Conservation (phyloP, 768 basidiomycete species). For the Mycena polygramma region DNA sequence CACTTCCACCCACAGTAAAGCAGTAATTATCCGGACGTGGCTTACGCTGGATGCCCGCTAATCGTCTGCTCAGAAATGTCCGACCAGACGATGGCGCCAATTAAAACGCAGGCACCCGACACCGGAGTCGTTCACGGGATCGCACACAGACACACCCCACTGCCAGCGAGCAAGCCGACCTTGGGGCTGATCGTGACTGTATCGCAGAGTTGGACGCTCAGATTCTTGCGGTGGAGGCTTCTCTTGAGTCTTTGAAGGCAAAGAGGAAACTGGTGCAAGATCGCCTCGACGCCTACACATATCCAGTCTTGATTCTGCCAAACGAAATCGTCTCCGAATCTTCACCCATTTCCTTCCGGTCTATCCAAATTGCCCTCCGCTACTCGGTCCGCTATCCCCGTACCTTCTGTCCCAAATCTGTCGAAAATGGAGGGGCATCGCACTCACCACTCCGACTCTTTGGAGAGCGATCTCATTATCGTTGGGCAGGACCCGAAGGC, state of each 20-base stretch:
- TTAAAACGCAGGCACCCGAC: too few species aligned
- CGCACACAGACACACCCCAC: too few species aligned
- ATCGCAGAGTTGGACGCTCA: neutral
- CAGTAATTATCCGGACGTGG: too few species aligned
- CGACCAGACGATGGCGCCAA: too few species aligned
- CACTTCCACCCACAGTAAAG: too few species aligned
- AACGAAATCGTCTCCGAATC: constrained; percentile 13
- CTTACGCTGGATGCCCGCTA: too few species aligned
- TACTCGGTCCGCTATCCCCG: neutral
- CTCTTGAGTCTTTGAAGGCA: neutral
- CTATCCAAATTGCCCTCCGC: constrained; percentile 1
- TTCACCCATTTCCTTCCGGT: constrained; percentile 16
- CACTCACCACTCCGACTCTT: constrained; percentile 9
- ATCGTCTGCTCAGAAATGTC: too few species aligned
- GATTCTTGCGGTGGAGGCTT: neutral
- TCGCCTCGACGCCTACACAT: constrained; percentile 1
- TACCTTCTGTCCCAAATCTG: constrained; percentile 1
- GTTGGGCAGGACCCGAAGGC: neutral
- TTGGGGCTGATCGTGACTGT: neutral
- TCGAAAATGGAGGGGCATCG: constrained; percentile 3
- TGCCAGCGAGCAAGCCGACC: neutral
- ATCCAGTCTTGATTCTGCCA: constrained; percentile 11
- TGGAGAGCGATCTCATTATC: constrained; percentile 4
- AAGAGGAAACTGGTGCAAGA: neutral
- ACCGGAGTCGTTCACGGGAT: too few species aligned